Conservation (phyloP, 371 early-diverging fungal species). For the Umbelopsis sp. region DNA sequence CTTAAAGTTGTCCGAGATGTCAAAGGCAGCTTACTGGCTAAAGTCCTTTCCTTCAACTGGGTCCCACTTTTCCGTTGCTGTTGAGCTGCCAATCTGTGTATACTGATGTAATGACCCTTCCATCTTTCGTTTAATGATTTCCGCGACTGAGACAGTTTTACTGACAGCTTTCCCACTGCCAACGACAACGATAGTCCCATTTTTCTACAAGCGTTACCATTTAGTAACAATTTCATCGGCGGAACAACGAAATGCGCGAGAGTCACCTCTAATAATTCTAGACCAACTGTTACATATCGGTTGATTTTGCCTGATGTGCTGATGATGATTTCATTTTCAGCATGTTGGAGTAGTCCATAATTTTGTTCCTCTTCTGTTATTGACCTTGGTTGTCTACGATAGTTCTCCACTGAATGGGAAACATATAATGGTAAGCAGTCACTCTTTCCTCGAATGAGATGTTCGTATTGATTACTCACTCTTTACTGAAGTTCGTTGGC, state of each 20-base stretch:
- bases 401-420: constrained; percentile 38
- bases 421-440: neutral
- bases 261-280: constrained; percentile 40
- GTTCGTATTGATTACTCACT: neutral
- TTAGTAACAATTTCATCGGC: neutral
- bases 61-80: constrained; percentile 59
- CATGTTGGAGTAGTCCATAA: constrained; percentile 20
- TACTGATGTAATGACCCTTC: constrained; percentile 64
- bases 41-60: constrained; percentile 42
- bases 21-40: constrained; percentile 34
- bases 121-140: constrained; percentile 65
- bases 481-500: constrained; percentile 4
- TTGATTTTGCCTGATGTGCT: constrained; percentile 38
- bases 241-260: neutral
- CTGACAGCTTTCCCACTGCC: constrained; percentile 59
- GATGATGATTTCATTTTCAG: constrained; percentile 49
- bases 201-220: constrained; percentile 24
- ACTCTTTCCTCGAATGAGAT: constrained; percentile 9
- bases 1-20: neutral
- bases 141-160: constrained; percentile 68
- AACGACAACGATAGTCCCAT: constrained; percentile 33
- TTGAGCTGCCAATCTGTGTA: constrained; percentile 60
- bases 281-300: constrained; percentile 39
- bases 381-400: constrained; percentile 34
- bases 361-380: constrained; percentile 20